Base-by-base conservation (phyloP, 2,329 filamentous ascomycete species). In the Paecilomyces variotii region DNA sequence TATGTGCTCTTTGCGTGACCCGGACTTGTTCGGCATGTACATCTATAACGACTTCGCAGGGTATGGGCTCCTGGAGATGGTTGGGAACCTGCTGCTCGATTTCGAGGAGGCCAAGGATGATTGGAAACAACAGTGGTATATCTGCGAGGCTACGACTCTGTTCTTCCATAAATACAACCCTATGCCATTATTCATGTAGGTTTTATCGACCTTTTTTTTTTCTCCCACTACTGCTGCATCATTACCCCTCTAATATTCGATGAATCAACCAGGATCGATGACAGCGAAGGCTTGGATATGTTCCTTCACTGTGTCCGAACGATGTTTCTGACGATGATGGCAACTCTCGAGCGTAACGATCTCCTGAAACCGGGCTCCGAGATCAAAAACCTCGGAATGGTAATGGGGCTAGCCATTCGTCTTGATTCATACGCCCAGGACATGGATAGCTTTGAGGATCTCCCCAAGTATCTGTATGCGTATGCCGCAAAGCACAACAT, bases 81-180 rank as follows among this genome's bases (percentile, higher is more conserved):
- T 79, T 3, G 69, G 80, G 63, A 81, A 80, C 56, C 59, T 72
- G 4, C 51, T 80, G 1, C 63, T 77, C 4, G 72, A 78, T 55
- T 78, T 76, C 50, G 62, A 66, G 2, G 72, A 77, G 56, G 74
- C 68, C 3, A 60, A 62, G 6, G 64, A 64, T 24, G 63, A 72
- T 34, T 74, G 71, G 74, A 70, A 68, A 54, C 72, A 75, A 59
- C 68, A 75, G 60, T 78, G 73, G 75, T 68, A 68, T 14, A 63
- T 79, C 2, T 78, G 78, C 55, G 76, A 79, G 62, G 70, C 61
- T 2, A 57, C 73, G 6, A 70, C 54, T 1, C 62, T 73, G 28
- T 74, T 74, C 56, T 60, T 76, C 32, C 51, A 63, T 3, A 54
- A 57, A 2, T 58, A 62, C 3, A 19, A 7, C 1, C 54, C 68